Evolutionary conservation across 1,284 basidiomycete species (phyloP).

Genomic region (Mycena citricolor): DNA sequence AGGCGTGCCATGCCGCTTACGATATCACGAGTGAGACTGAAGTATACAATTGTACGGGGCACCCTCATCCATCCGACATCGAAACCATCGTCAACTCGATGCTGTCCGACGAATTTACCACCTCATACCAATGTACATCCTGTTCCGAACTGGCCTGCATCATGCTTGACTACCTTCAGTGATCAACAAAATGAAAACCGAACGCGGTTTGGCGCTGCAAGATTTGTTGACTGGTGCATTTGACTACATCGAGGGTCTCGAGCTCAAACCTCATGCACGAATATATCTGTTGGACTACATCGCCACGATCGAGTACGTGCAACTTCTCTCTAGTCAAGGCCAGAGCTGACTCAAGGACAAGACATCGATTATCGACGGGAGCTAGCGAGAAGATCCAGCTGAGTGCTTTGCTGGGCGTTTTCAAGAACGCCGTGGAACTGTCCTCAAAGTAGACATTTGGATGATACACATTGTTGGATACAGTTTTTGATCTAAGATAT

Average conservation of each 20-base stretch:
- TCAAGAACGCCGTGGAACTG: constrained; percentile 90
- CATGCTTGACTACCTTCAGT: constrained; percentile 46
- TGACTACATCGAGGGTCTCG: constrained; percentile 86
- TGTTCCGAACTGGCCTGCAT: not conserved
- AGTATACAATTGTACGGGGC: constrained; percentile 96
- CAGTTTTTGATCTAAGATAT: too few species aligned
- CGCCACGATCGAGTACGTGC: constrained; percentile 83
- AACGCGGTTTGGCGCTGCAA: constrained; percentile 92
- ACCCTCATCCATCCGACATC: constrained; percentile 92
- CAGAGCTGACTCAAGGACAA: constrained; percentile 33
- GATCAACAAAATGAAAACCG: constrained; percentile 84
- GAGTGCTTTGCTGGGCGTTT: constrained; percentile 87
- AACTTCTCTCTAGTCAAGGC: not conserved
- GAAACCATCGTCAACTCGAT: constrained; percentile 93
- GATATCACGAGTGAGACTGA: constrained; percentile 86
- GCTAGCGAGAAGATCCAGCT: constrained; percentile 95
- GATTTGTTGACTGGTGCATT: constrained; percentile 94
- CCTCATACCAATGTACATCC: constrained; percentile 78
- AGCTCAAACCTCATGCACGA: constrained; percentile 83
- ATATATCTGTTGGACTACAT: constrained; percentile 91
- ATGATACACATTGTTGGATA: too few species aligned
- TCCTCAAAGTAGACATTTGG: constrained; percentile 35
- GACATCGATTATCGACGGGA: constrained; percentile 90
- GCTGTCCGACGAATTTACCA: constrained; percentile 96
- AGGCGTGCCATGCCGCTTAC: constrained; percentile 98